These are phyloP conservation scores for Aspergillus sp. DNA, from an alignment of 2,329 filamentous ascomycete species.

Conservation along the genomic window DNA sequence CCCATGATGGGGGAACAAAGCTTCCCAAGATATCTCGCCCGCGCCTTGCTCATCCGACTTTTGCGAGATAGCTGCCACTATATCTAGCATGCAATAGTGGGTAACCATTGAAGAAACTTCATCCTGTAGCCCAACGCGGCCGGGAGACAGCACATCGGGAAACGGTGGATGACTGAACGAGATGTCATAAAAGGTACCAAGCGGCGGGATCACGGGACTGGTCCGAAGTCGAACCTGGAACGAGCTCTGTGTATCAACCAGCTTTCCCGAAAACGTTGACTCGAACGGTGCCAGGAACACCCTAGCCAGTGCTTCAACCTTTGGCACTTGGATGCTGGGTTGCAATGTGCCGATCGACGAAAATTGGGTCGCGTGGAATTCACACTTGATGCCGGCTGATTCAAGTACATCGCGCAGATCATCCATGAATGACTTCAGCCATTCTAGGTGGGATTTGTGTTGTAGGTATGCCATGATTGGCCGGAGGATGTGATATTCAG, in stretches of 20 bases:
- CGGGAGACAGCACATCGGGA: slow-evolving; percentile 33
- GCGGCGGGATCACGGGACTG: slow-evolving; percentile 29
- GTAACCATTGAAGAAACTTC: slow-evolving; percentile 36
- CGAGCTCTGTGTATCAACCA: slow-evolving; percentile 35
- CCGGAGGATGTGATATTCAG: slow-evolving; percentile 59
- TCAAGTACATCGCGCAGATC: slow-evolving; percentile 32
- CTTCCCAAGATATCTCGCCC: slow-evolving; percentile 25
- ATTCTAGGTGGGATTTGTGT: slow-evolving; percentile 44
- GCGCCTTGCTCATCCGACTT: not conserved
- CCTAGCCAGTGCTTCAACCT: slow-evolving; percentile 43
- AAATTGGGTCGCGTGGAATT: slow-evolving; percentile 27
- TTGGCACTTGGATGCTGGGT: slow-evolving; percentile 10
- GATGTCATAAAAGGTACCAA: slow-evolving; percentile 42
- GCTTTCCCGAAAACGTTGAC: slow-evolving; percentile 39
- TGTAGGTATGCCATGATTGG: slow-evolving; percentile 57
- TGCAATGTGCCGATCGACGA: slow-evolving; percentile 23
- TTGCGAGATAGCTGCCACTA: slow-evolving; percentile 33
- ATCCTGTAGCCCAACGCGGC: slow-evolving; percentile 31
- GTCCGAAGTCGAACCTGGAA: slow-evolving; percentile 41
- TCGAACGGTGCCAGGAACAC: slow-evolving; percentile 45
- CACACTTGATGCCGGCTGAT: slow-evolving; percentile 32
- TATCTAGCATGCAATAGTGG: slow-evolving; percentile 39
- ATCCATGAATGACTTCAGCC: slow-evolving; percentile 33
- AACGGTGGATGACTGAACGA: slow-evolving; percentile 33
- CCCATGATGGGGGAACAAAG: slow-evolving; percentile 35